phyloP scores from a whole-genome alignment of 345 rosid species.

The Brassica rapa region DNA sequence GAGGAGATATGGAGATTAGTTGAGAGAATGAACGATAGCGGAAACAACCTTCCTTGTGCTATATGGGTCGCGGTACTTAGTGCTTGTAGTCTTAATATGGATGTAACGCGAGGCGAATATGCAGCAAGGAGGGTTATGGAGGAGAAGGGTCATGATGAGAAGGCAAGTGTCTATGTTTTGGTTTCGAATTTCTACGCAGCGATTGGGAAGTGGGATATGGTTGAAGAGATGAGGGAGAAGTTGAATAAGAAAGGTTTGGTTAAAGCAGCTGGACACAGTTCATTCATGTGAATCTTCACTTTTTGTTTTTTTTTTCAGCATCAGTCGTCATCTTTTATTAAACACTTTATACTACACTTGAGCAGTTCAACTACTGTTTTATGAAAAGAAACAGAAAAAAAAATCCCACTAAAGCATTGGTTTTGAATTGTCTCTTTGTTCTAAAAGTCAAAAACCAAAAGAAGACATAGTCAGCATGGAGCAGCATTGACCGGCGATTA shows the following conservation, averaged over 20 bases:
- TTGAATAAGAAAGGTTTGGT: slow-evolving; percentile 52
- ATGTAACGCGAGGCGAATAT: slow-evolving; percentile 56
- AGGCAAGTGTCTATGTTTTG: slow-evolving; percentile 48
- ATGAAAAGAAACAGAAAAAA: slow-evolving; percentile 5
- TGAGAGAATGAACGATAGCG: slow-evolving; percentile 37
- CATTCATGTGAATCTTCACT: slow-evolving; percentile 33
- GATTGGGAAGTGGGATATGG: slow-evolving; percentile 62
- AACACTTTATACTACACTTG: not conserved
- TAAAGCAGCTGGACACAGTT: slow-evolving; percentile 70
- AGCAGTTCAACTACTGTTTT: not conserved
- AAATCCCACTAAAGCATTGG: not conserved
- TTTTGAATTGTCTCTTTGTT: not conserved
- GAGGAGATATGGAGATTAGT: slow-evolving; percentile 62
- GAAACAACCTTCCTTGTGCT: slow-evolving; percentile 38
- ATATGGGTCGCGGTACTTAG: slow-evolving; percentile 61
- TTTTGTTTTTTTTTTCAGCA: not conserved
- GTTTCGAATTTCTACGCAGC: slow-evolving; percentile 72
- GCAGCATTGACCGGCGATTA: slow-evolving; percentile 12
- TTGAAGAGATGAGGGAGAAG: slow-evolving; percentile 50
- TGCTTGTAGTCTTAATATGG: slow-evolving; percentile 61
- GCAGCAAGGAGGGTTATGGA: slow-evolving; percentile 59
- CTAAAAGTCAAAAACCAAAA: slow-evolving; percentile 4
- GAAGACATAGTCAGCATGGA: slow-evolving; percentile 26
- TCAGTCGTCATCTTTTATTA: not conserved
- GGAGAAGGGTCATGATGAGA: slow-evolving; percentile 51